Evolutionary conservation across 768 basidiomycete species (phyloP), one percentile per base, ranked within the genome.

Genomic region (Terana coerulea): DNA sequence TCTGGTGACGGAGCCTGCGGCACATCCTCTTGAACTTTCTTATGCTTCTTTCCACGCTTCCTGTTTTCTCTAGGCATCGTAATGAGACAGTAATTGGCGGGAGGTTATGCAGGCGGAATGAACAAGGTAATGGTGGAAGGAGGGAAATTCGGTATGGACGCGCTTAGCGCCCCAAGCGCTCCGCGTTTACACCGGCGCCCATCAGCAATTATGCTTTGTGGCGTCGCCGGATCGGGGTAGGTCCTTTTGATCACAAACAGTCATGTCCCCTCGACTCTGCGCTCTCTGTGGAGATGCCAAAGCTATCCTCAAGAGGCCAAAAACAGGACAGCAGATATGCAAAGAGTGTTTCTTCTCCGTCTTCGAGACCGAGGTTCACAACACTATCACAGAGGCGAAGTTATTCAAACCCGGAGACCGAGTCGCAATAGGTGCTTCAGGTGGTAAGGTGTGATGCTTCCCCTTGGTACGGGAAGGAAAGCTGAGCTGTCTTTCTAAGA

Each of bases 331-430:
- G 64, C 92, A 94, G 66, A 94, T 98, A 53, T 99, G 97, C 76
- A 88, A 86, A 67, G 84, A 88, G 33, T 99, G 97, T 66, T 97
- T 95, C 72, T 99, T 92, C 74, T 83, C 83, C 59, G 94, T 98
- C 34, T 99, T 99, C 61, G 97, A 99, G 75, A 95, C 93, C 0
- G 97, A 99, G 67, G 86, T 99, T 25, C 97, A 99, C 72, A 88
- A 95, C 65, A 98, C 97, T 1, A 98, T 98, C 64, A 83, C 75
- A 5, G 79, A 90, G 61, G 80, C 91, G 10, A 73, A 74, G 49
- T 75, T 99, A 3, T 99, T 99, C 76, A 84, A 83, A 63, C 75
- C 83, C 10, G 92, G 95, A 29, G 93, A 99, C 70, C 77, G 82
- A 56, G 93, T 99, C 33, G 97, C 97, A 22, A 98, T 99, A 53